A percentile compares a stretch with the other conserved stretches of the same genome.
Evolutionary conservation across 805 yeast genomes (phyloP).

Genomic region (Yarrowia divulgata): DNA sequence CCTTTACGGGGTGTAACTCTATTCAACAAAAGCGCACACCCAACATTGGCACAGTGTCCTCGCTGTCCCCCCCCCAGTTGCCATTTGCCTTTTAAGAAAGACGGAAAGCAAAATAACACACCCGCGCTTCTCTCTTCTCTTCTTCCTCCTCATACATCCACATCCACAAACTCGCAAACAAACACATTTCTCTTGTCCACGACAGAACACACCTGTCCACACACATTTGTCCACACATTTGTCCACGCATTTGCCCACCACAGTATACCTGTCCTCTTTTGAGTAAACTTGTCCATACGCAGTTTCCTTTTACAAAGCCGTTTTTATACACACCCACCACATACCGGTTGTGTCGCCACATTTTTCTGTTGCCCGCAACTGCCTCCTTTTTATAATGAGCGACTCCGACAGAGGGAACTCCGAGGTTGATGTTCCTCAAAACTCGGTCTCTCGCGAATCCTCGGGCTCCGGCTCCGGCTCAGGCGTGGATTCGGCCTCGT

Average conservation of each 20-base stretch:
- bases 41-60: neutral
- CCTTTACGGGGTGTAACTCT: conserved; percentile 1
- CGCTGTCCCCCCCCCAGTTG: neutral
- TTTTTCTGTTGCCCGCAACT: conserved; percentile 17
- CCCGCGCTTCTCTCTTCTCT: neutral
- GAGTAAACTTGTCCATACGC: conserved; percentile 2
- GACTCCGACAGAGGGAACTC: conserved; percentile 14
- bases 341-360: conserved; percentile 12
- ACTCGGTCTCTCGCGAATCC: neutral
- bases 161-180: neutral
- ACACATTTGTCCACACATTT: neutral
- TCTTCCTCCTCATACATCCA: neutral
- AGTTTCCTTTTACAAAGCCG: neutral
- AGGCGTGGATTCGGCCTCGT: conserved; percentile 16
- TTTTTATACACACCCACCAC: neutral
- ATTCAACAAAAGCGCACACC: neutral
- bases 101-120: neutral
- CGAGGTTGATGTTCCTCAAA: conserved; percentile 19
- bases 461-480: neutral
- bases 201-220: neutral
- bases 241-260: neutral
- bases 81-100: neutral
- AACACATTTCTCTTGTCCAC: neutral
- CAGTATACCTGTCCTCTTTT: conserved; percentile 8
- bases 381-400: conserved; percentile 7